phyloP scores from a whole-genome alignment of 768 basidiomycete species.

The Mycena crocata region DNA sequence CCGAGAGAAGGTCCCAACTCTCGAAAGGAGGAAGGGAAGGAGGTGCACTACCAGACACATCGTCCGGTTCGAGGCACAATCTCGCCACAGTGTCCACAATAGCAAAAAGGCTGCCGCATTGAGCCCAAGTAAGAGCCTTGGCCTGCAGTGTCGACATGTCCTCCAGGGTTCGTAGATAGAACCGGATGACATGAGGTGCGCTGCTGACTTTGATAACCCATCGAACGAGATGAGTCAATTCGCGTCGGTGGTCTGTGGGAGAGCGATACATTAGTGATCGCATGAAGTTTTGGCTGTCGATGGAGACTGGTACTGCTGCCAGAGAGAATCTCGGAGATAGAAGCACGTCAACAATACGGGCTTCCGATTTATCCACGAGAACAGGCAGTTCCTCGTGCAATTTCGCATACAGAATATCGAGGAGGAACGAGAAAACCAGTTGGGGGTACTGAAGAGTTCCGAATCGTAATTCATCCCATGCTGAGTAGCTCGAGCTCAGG shows the following conservation, averaged over 20 bases:
- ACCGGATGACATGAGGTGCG: not conserved
- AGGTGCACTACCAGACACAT: no score
- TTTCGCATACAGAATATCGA: slow-evolving; percentile 16
- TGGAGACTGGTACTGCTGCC: slow-evolving; percentile 1
- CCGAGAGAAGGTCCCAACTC: slow-evolving; percentile 3
- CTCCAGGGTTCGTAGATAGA: not conserved
- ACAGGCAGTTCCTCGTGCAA: slow-evolving; percentile 6
- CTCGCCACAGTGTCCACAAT: slow-evolving; percentile 8
- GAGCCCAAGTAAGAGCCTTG: slow-evolving; percentile 4
- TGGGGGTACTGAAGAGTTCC: not conserved
- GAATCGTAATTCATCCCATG: not conserved
- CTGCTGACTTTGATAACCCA: slow-evolving; percentile 12
- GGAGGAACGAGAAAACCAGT: slow-evolving; percentile 5
- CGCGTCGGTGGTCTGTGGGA: not conserved
- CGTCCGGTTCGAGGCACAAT: not conserved
- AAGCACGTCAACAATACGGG: slow-evolving; percentile 4
- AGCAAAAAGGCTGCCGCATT: slow-evolving; percentile 14
- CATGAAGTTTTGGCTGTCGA: not conserved
- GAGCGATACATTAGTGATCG: not conserved
- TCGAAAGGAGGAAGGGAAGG: no score
- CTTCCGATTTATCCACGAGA: not conserved
- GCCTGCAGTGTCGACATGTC: not conserved
- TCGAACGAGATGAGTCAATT: slow-evolving; percentile 8
- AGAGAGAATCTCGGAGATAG: slow-evolving; percentile 3
- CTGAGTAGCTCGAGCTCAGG: not conserved